phyloP scores from a whole-genome alignment of 495 filamentous ascomycete genomes.

The Daldinia concentrica region DNA sequence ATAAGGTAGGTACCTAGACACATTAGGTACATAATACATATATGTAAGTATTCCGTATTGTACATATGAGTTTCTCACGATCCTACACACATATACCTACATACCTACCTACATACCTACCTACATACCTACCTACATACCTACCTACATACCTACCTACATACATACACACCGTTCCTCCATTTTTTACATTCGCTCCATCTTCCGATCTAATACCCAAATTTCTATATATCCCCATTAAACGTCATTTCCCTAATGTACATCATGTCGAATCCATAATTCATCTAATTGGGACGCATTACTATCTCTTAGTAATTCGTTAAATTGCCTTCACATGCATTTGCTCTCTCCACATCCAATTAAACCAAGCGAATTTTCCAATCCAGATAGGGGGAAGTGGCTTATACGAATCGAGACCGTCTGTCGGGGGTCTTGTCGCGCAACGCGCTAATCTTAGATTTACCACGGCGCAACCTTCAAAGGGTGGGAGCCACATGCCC shows the following conservation, averaged over 20 bases:
- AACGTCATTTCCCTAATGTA: conserved; percentile 22
- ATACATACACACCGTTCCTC: neutral
- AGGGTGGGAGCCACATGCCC: conserved; percentile 30
- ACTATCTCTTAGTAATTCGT: conserved; percentile 30
- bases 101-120: no score
- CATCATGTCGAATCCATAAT: conserved; percentile 38
- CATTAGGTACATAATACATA: neutral
- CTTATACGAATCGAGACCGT: conserved; percentile 30
- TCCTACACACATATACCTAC: conserved; percentile 1
- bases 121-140: no score
- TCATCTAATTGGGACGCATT: conserved; percentile 20
- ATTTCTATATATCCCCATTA: conserved; percentile 4
- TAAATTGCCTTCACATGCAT: conserved; percentile 25
- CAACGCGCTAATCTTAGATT: conserved; percentile 39
- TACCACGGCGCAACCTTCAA: conserved; percentile 35
- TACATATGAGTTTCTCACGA: neutral
- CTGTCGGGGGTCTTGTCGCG: conserved; percentile 21
- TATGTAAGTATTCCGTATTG: neutral
- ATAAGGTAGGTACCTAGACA: neutral
- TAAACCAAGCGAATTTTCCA: conserved; percentile 31
- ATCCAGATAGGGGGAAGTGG: conserved; percentile 36
- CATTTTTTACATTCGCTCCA: conserved; percentile 15
- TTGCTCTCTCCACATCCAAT: conserved; percentile 41
- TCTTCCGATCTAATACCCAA: conserved; percentile 17
- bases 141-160: neutral